These are phyloP conservation scores for Senna siamea DNA, from an alignment of 306 rosid genomes.

Conservation along the genomic window DNA sequence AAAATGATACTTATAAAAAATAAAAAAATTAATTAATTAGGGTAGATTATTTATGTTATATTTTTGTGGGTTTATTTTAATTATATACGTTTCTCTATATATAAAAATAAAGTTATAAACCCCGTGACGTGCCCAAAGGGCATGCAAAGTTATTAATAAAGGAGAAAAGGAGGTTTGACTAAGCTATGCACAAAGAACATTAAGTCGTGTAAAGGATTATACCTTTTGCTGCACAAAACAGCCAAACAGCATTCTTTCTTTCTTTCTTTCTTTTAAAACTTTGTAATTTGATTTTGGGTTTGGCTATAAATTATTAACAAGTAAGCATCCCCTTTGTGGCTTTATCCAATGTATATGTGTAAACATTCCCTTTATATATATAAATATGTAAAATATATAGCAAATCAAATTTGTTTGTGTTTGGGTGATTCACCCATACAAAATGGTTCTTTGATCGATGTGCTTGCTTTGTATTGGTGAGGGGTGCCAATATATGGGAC, in stretches of 20 bases:
- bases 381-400: too few species aligned
- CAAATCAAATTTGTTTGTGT: too few species aligned
- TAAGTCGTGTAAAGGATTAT: neutral
- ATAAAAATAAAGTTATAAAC: too few species aligned
- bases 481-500: neutral
- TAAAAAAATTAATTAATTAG: too few species aligned
- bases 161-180: neutral
- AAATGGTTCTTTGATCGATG: neutral
- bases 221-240: neutral
- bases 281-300: neutral
- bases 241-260: neutral
- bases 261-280: neutral
- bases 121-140: neutral
- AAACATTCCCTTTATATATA: neutral
- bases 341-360: neutral
- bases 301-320: neutral
- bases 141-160: neutral
- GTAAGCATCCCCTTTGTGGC: neutral
- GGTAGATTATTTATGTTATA: neutral
- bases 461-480: neutral
- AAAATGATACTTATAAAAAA: too few species aligned
- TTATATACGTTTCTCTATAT: too few species aligned
- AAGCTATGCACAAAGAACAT: neutral
- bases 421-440: neutral
- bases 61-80: neutral